Evolutionary conservation across 2,329 filamentous ascomycete species (phyloP), one percentile per base, ranked within the genome.

Genomic region (Diatrype stigma): DNA sequence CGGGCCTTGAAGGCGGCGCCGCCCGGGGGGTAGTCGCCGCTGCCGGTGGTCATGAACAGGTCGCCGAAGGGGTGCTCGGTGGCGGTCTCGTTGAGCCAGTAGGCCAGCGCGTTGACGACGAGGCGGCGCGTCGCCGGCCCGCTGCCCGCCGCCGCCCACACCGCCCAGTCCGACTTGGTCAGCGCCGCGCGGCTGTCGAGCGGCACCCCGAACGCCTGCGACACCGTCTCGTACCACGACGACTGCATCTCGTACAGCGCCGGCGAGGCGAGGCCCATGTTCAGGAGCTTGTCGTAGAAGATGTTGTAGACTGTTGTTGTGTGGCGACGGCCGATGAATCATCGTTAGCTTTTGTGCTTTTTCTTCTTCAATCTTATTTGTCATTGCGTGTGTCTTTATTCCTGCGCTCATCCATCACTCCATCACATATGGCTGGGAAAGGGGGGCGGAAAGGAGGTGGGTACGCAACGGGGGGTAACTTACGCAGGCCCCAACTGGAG

Each of bases 111-210:
- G 48, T 85, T 76, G 37, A 89, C 67, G 52, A 89, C 85, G 56
- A 83, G 74, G 0, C 73, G 70, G 35, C 86, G 75, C 3, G 82
- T 82, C 45, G 69, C 65, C 49, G 75, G 71, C 30, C 74, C 75
- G 3, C 82, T 78, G 0, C 88, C 83, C 0, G 86, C 84, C 47
- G 86, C 86, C 2, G 84, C 79, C 70, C 87, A 86, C 65, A 89
- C 83, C 60, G 87, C 82, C 86, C 86, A 89, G 68, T 89, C 86
- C 2, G 81, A 84, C 64, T 90, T 89, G 48, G 86, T 85, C 70
- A 88, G 89, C 12, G 85, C 67, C 67, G 89, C 85, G 17, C 86
- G 79, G 55, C 72, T 82, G 66, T 90, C 86, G 6, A 90, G 79
- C 0, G 86, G 86, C 0, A 89, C 73, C 2, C 86, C 86, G 67